Percentiles rank a stretch among this genome's conserved stretches.
phyloP scores from a whole-genome alignment of 768 basidiomycete genomes.

The Nidularia pulvinata region DNA sequence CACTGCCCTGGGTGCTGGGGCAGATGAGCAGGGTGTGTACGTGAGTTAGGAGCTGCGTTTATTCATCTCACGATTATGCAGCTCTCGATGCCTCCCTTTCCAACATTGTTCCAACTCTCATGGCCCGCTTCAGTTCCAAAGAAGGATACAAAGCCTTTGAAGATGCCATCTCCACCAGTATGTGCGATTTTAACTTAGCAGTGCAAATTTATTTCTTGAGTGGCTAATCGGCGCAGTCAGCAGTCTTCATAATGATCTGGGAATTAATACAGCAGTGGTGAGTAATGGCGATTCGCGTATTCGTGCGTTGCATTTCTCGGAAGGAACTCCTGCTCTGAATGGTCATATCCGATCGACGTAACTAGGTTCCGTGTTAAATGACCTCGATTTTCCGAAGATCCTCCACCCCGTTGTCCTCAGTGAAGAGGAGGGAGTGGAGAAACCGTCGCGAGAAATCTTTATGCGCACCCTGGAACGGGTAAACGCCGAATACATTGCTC shows the following conservation, averaged over 20 bases:
- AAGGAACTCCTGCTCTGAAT: background rate
- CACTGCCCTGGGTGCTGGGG: conserved; percentile 79
- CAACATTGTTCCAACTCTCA: conserved; percentile 59
- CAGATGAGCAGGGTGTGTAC: conserved; percentile 52
- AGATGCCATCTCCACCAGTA: conserved; percentile 29
- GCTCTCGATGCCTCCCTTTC: conserved; percentile 53
- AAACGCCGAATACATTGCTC: conserved; percentile 12
- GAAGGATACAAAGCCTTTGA: conserved; percentile 58
- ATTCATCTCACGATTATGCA: too few relatives aligned
- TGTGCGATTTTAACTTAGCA: background rate
- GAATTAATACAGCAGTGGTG: conserved; percentile 55
- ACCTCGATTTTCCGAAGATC: conserved; percentile 51
- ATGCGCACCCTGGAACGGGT: conserved; percentile 35
- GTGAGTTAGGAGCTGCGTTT: too few relatives aligned
- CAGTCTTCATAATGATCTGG: conserved; percentile 36
- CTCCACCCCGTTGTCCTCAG: conserved; percentile 65
- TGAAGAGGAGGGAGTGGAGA: conserved; percentile 69
- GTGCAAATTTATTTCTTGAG: background rate
- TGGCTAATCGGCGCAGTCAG: conserved; percentile 31
- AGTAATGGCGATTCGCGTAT: conserved; percentile 78
- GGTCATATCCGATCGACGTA: conserved; percentile 1
- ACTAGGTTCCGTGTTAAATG: conserved; percentile 50
- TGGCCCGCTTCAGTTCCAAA: conserved; percentile 66
- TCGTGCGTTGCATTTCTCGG: conserved; percentile 38
- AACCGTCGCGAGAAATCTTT: conserved; percentile 66